phyloP scores from a whole-genome alignment of 2,329 filamentous ascomycete genomes.

The Colletotrichum sp. region DNA sequence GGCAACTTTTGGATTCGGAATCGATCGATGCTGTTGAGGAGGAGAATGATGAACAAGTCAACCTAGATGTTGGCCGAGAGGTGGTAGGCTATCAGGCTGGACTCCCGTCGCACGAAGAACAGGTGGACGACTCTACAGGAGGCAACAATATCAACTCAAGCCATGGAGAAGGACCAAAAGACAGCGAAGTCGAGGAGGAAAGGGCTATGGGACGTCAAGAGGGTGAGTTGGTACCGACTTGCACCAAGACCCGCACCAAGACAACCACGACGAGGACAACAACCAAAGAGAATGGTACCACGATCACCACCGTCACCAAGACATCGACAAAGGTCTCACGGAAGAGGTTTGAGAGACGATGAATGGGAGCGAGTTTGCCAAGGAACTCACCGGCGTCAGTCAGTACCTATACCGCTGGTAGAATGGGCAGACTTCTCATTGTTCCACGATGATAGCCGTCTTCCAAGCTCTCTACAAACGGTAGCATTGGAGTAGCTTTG shows the following conservation, averaged over 20 bases:
- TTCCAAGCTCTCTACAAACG: fast-evolving
- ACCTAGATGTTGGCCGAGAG: too few relatives aligned
- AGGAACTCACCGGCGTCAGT: too few relatives aligned
- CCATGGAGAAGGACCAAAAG: fast-evolving
- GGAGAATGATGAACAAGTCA: too few relatives aligned
- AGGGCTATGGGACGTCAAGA: fast-evolving
- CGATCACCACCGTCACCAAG: neutral
- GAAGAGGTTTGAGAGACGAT: neutral
- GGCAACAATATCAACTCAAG: too few relatives aligned
- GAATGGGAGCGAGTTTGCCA: too few relatives aligned
- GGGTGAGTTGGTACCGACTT: neutral
- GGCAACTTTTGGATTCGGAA: too few relatives aligned
- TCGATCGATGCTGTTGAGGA: too few relatives aligned
- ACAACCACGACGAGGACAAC: neutral
- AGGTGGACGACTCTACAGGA: too few relatives aligned
- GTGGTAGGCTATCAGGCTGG: too few relatives aligned
- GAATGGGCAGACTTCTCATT: neutral
- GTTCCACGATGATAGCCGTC: neutral
- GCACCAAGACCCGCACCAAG: neutral
- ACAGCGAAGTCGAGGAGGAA: fast-evolving
- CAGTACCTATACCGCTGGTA: too few relatives aligned
- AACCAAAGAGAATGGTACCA: too few relatives aligned
- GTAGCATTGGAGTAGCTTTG: fast-evolving
- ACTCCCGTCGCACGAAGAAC: too few relatives aligned
- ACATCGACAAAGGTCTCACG: neutral